These are phyloP conservation scores for Naganishia sp. DNA, from an alignment of 1,284 basidiomycete genomes.

Conservation along the genomic window DNA sequence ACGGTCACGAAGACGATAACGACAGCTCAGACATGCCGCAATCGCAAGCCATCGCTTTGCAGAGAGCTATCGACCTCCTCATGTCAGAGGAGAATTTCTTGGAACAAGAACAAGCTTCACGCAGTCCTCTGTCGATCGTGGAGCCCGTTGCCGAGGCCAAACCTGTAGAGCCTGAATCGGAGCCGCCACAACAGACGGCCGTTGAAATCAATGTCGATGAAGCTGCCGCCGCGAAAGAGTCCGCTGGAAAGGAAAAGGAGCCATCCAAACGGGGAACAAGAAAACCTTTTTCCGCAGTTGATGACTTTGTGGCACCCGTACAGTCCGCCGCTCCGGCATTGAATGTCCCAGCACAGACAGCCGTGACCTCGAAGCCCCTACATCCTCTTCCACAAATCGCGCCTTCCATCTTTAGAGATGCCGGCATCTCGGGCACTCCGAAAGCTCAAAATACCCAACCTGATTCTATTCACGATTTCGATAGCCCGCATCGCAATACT, in stretches of 20 bases:
- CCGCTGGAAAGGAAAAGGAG: too few species aligned
- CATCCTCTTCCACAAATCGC: constrained; percentile 15
- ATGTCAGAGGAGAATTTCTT: constrained; percentile 21
- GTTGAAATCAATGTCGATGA: neutral
- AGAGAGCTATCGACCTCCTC: constrained; percentile 16
- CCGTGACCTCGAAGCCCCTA: neutral
- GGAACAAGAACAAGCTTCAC: neutral
- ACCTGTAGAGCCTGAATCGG: neutral
- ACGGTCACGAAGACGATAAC: neutral
- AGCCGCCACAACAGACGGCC: neutral
- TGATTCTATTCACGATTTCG: constrained; percentile 19
- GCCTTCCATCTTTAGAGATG: constrained; percentile 7
- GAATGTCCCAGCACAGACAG: neutral
- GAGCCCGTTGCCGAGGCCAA: too few species aligned
- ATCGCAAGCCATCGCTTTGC: constrained; percentile 8
- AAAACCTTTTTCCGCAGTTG: constrained; percentile 7
- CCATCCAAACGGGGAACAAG: neutral
- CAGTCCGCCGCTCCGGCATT: neutral
- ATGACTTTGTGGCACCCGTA: neutral
- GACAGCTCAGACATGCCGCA: constrained; percentile 5
- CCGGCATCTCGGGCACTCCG: neutral
- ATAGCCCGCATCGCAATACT: neutral
- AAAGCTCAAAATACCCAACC: constrained; percentile 4
- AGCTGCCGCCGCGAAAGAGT: neutral
- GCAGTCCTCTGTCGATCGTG: neutral